Evolutionary conservation across 2,329 filamentous ascomycete species (phyloP).

Genomic region (Cytospora leucostoma): DNA sequence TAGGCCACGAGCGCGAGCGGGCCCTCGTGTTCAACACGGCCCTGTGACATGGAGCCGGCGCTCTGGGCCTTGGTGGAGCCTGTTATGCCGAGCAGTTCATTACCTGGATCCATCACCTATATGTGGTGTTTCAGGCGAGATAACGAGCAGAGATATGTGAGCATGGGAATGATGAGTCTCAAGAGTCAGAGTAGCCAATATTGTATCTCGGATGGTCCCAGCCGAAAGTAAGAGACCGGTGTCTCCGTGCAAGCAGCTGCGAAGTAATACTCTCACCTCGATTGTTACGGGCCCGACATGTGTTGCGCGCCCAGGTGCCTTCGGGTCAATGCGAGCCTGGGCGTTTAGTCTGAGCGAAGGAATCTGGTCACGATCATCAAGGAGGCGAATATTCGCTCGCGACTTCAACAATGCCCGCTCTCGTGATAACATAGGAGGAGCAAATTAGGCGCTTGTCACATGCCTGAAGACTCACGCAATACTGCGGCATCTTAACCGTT

Average conservation of each 20-base stretch:
- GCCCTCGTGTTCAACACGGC: background rate
- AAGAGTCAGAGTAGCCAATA: background rate
- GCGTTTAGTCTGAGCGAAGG: too few relatives aligned
- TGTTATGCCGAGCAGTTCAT: background rate
- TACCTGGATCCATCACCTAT: background rate
- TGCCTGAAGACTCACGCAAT: too few relatives aligned
- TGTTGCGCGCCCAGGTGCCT: too few relatives aligned
- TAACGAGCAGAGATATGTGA: slow-evolving; percentile 1
- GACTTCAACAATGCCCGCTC: too few relatives aligned
- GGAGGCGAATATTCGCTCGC: too few relatives aligned
- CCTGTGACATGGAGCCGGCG: background rate
- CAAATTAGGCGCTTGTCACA: too few relatives aligned
- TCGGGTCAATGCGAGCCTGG: too few relatives aligned
- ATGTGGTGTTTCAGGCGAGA: slow-evolving; percentile 16
- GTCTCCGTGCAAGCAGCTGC: background rate
- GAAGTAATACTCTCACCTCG: background rate
- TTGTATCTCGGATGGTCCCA: slow-evolving; percentile 14
- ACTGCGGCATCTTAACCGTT: too few relatives aligned
- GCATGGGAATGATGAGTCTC: background rate
- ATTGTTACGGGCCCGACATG: background rate
- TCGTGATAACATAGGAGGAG: too few relatives aligned
- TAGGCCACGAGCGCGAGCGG: background rate
- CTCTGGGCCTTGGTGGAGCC: background rate
- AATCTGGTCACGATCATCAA: too few relatives aligned
- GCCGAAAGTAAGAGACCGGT: slow-evolving; percentile 8